These are phyloP conservation scores for Pseudogymnoascus sp. DNA, from an alignment of 2,329 filamentous ascomycete genomes.

Conservation along the genomic window DNA sequence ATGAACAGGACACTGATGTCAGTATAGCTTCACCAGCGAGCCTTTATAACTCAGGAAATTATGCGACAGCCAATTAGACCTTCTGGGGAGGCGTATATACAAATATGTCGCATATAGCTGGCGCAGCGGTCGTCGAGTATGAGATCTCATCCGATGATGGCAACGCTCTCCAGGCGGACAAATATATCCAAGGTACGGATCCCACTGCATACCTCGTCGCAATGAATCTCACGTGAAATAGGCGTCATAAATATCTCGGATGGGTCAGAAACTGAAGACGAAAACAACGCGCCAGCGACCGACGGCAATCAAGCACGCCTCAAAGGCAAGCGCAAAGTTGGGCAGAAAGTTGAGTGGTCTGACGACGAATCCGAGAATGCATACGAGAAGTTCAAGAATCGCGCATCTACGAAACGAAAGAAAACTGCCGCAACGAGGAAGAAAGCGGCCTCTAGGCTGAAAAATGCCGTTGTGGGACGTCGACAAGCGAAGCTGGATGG, in stretches of 20 bases:
- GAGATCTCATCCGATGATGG: not conserved
- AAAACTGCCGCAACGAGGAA: slow-evolving; percentile 41
- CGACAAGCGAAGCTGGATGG: slow-evolving; percentile 22
- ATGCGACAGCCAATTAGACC: not conserved
- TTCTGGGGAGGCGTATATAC: not conserved
- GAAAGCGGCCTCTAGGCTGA: slow-evolving; percentile 37
- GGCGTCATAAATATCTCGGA: not conserved
- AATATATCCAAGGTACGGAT: not conserved
- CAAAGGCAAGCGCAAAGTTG: slow-evolving; percentile 23
- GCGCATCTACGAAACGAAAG: slow-evolving; percentile 47
- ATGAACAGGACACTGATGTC: not conserved
- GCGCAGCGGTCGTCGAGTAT: not conserved
- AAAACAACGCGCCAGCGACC: not conserved
- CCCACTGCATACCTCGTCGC: not conserved
- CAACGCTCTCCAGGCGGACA: not conserved
- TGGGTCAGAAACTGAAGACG: not conserved
- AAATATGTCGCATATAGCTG: not conserved
- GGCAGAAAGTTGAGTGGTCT: slow-evolving; percentile 42
- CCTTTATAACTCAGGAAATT: not conserved
- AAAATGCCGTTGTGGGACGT: slow-evolving; percentile 27
- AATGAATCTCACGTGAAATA: not conserved
- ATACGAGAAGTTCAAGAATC: slow-evolving; percentile 59
- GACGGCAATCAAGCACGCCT: not conserved
- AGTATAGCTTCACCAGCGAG: not conserved
- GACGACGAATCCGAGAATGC: slow-evolving; percentile 51